Conservation (phyloP, 257 asterid genomes). For the Solanum megistacrolobum region DNA sequence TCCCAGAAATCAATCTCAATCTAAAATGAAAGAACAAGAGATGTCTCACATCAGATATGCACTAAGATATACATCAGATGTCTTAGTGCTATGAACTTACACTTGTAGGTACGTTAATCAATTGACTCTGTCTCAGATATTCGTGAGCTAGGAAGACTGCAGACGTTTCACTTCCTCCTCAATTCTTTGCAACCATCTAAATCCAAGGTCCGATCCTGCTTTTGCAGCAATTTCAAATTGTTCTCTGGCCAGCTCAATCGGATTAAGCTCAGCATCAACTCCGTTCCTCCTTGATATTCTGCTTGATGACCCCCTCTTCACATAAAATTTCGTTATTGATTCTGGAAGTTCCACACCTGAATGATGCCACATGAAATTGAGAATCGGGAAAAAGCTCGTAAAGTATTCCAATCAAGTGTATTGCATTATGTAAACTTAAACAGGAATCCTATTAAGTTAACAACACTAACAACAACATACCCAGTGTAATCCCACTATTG, state of each 20-base stretch:
- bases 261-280: conserved; percentile 21
- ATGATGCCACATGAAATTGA: background rate
- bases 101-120: background rate
- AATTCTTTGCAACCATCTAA: conserved; percentile 66
- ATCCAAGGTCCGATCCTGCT: conserved; percentile 84
- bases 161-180: conserved; percentile 56
- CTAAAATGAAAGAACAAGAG: conserved; percentile 7
- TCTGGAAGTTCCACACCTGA: conserved; percentile 68
- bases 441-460: background rate
- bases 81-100: background rate
- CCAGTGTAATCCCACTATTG: background rate
- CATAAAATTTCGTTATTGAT: conserved; percentile 40
- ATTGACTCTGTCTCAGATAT: background rate
- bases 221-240: conserved; percentile 79
- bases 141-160: conserved; percentile 4
- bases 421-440: background rate
- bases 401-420: background rate
- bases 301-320: conserved; percentile 26
- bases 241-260: conserved; percentile 63
- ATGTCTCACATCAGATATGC: background rate
- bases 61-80: background rate
- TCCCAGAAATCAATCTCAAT: conserved; percentile 36
- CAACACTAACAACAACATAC: background rate
- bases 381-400: background rate
- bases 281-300: conserved; percentile 20